Evolutionary conservation across 1,284 basidiomycete genomes (phyloP), one percentile per base, ranked within the genome.

Genomic region (Ustilago loliicola): DNA sequence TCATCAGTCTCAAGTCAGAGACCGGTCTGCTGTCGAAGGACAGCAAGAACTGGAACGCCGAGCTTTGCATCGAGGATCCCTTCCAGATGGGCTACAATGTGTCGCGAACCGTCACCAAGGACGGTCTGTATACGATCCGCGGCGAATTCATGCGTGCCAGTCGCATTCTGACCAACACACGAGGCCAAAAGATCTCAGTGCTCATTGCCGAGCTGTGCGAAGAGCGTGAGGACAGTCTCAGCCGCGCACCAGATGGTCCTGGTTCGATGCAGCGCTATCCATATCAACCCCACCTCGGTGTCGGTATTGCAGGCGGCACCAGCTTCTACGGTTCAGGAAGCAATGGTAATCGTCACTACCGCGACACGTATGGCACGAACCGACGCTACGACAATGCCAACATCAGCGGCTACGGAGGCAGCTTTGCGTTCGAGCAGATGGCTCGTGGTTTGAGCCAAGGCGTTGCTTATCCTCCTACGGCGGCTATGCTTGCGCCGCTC

Each of bases 121-220:
- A 99, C 84, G 96, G 96, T 1, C 89, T 98, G 58, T 98, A 98
- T 86, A 94, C 94, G 50, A 96, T 99, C 82, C 94, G 96, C 10
- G 96, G 96, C 57, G 96, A 98, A 88, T 97, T 98, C 86, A 98
- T 98, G 94, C 92, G 96, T 45, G 96, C 96, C 11, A 92, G 92
- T 30, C 91, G 95, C 55, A 83, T 87, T 40, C 77, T 88, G 2
- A 66, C 77, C 47, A 83, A 79, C 58, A 61, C 50, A 3, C 70
- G 79, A 25, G 66, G 64, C 15, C 76, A 77, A 29, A 79, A 83
- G 23, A 79, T 83, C 29, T 76, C 78, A 15, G 67, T 65, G 29
- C 72, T 82, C 30, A 79, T 86, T 27, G 80, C 76, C 13, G 84
- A 86, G 61, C 77, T 86, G 25, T 85, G 83, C 71, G 82, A 82